Evolutionary conservation across 495 filamentous ascomycete genomes (phyloP).

Genomic region (Terfezia claveryi): DNA sequence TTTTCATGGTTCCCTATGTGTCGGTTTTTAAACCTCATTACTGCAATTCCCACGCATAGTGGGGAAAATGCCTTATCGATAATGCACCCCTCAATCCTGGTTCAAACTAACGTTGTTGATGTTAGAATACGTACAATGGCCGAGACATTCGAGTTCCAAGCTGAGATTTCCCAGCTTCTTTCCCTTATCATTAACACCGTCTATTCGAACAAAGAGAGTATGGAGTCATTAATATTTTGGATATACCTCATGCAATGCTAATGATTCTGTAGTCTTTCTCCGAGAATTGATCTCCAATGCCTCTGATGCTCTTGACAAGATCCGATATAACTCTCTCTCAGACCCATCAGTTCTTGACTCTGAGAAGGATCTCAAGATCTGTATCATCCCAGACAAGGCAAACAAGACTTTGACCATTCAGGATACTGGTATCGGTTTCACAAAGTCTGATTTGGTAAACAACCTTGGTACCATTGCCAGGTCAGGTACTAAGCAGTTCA

Average conservation of each 20-base stretch:
- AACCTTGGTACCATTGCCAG: conserved; percentile 98
- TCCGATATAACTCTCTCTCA: conserved; percentile 91
- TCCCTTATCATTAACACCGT: conserved; percentile 99
- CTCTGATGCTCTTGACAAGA: conserved; percentile 98
- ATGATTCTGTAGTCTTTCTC: conserved; percentile 42
- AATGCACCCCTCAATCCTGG: no score
- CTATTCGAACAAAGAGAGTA: conserved; percentile 92
- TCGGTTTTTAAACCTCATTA: no score
- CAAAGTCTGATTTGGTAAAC: conserved; percentile 99
- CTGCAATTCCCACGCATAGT: no score
- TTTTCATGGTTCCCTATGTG: no score
- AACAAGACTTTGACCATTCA: conserved; percentile 85
- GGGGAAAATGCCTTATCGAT: no score
- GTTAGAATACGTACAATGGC: no score
- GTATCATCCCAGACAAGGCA: conserved; percentile 92
- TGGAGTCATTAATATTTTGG: not conserved
- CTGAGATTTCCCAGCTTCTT: conserved; percentile 99
- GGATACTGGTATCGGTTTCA: conserved; percentile 99
- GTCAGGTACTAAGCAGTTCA: conserved; percentile 99
- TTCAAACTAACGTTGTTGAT: no score
- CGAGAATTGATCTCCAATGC: conserved; percentile 93
- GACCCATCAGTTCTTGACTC: conserved; percentile 91
- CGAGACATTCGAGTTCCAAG: conserved; percentile 97
- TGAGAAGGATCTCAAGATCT: conserved; percentile 90
- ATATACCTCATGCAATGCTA: not conserved